These are phyloP conservation scores for Termitomyces sp. DNA, from an alignment of 768 basidiomycete genomes.

Conservation along the genomic window DNA sequence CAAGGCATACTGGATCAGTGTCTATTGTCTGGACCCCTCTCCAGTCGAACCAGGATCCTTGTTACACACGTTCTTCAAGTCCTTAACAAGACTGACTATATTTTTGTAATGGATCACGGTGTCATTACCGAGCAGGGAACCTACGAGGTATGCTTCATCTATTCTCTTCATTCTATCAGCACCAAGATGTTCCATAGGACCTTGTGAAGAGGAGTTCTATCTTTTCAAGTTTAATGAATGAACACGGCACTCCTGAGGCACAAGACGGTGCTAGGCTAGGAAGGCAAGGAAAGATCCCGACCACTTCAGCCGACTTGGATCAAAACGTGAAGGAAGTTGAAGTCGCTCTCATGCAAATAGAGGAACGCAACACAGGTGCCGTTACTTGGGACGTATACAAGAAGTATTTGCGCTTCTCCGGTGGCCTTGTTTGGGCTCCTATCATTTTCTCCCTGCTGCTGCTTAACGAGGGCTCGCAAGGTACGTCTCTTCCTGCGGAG, in stretches of 20 bases:
- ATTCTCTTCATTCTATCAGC: not conserved
- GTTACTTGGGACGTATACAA: constrained; percentile 44
- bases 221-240: constrained; percentile 48
- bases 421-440: constrained; percentile 43
- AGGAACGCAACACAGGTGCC: constrained; percentile 52
- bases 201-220: constrained; percentile 36
- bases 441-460: constrained; percentile 37
- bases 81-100: constrained; percentile 54
- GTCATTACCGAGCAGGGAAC: constrained; percentile 58
- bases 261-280: constrained; percentile 23
- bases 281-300: constrained; percentile 4
- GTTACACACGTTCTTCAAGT: constrained; percentile 58
- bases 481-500: constrained; percentile 19
- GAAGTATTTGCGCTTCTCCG: constrained; percentile 41
- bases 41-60: constrained; percentile 50
- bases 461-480: constrained; percentile 44
- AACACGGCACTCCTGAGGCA: constrained; percentile 40
- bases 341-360: constrained; percentile 40
- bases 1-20: constrained; percentile 61
- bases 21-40: constrained; percentile 46
- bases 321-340: constrained; percentile 22
- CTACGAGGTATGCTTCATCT: constrained; percentile 33
- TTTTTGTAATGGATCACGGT: constrained; percentile 59
- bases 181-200: constrained; percentile 23
- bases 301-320: not conserved